Percentiles rank a stretch among this genome's conserved stretches.
These are phyloP conservation scores for Candida gorgasii DNA, from an alignment of 805 yeast genomes.

Conservation along the genomic window DNA sequence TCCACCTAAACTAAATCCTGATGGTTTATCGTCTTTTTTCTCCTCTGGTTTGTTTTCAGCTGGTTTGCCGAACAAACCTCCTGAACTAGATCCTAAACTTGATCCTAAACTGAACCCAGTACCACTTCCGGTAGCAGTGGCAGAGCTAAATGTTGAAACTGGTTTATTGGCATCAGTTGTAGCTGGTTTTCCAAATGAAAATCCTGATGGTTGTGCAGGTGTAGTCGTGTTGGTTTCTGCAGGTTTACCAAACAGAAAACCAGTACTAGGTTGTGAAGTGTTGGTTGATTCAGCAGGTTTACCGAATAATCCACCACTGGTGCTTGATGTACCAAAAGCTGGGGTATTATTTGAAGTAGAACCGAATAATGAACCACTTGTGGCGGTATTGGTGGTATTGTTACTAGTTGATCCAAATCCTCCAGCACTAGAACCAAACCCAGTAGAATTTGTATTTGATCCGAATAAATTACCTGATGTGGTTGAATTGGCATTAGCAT, in stretches of 20 bases:
- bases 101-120: slow-evolving; percentile 8
- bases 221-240: slow-evolving; percentile 5
- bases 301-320: slow-evolving; percentile 9
- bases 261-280: slow-evolving; percentile 10
- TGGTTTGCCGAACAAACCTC: slow-evolving; percentile 19
- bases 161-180: slow-evolving; percentile 5
- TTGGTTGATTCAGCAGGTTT: slow-evolving; percentile 12
- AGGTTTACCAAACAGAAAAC: slow-evolving; percentile 17
- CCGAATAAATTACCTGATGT: slow-evolving; percentile 23
- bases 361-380: slow-evolving; percentile 12
- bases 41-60: slow-evolving; percentile 15
- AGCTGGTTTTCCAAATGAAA: slow-evolving; percentile 6
- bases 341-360: background rate
- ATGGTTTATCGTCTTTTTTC: slow-evolving; percentile 2
- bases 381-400: slow-evolving; percentile 1
- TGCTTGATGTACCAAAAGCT: slow-evolving; percentile 6
- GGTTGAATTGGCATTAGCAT: background rate
- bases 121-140: slow-evolving; percentile 4
- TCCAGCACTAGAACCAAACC: slow-evolving; percentile 8
- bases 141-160: slow-evolving; percentile 21
- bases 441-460: slow-evolving; percentile 13
- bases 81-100: slow-evolving; percentile 11
- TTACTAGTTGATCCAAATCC: slow-evolving; percentile 6
- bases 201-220: slow-evolving; percentile 4
- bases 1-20: slow-evolving; percentile 18